Conservation (phyloP, 345 rosid genomes). For the Melastoma malabathricum region DNA sequence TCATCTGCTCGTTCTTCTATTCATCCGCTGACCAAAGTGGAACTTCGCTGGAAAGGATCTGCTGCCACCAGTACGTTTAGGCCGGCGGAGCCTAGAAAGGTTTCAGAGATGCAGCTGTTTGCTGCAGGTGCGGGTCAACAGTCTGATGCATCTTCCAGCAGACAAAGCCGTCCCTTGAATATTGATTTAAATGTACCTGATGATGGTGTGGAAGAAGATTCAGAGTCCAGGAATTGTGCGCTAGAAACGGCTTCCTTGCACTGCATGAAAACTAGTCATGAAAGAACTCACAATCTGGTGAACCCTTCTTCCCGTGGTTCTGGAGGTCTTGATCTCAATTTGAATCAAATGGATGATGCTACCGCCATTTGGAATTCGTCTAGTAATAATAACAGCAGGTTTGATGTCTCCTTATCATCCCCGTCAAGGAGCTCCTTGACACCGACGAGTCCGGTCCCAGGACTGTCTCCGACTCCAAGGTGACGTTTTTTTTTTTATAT, state of each 20-base stretch:
- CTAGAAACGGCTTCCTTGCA: conserved; percentile 21
- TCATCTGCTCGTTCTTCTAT: conserved; percentile 22
- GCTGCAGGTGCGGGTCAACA: conserved; percentile 12
- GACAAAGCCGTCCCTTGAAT: conserved; percentile 45
- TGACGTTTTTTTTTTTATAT: no score
- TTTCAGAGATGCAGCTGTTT: conserved; percentile 26
- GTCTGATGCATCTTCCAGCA: conserved; percentile 27
- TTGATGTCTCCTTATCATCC: conserved; percentile 26
- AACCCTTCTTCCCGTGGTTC: conserved; percentile 23
- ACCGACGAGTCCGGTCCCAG: no score
- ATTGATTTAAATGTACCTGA: conserved; percentile 80
- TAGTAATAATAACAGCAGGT: conserved; percentile 21
- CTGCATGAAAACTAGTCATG: conserved; percentile 14
- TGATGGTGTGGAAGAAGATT: conserved; percentile 64
- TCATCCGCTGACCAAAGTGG: conserved; percentile 40
- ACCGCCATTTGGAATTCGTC: conserved; percentile 28
- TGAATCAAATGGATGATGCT: conserved; percentile 60
- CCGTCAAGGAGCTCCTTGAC: no score
- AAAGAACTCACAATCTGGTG: conserved; percentile 16
- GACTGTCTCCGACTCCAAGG: no score
- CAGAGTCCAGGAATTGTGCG: conserved; percentile 28
- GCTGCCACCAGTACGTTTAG: conserved; percentile 98
- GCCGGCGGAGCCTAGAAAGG: conserved; percentile 83
- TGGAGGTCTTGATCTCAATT: conserved; percentile 76
- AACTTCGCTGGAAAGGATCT: conserved; percentile 93